Evolutionary conservation across 2,329 filamentous ascomycete genomes (phyloP), one percentile per base, ranked within the genome.

Genomic region (Cercospora brassicicola): DNA sequence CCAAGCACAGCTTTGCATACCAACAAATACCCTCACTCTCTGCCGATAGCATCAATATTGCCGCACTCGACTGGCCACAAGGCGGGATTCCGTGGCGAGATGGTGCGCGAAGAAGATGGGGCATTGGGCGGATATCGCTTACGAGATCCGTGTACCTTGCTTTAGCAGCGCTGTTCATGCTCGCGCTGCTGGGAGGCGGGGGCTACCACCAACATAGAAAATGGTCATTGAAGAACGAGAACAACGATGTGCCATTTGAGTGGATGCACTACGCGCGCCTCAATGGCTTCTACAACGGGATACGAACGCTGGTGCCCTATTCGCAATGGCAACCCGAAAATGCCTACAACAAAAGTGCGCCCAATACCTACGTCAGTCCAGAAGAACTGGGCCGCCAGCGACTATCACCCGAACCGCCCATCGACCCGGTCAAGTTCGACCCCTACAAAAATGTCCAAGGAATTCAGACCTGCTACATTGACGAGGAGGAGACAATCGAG

Each of bases 381-480:
- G 53, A 74, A 74, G 71, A 77, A 77, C 67, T 76, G 77, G 31
- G 77, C 78, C 31, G 30, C 7, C 56, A 53, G 30, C 30, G 64
- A 33, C 18, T 55, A 48, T 53, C 64, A 8, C 42, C 60, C n/a
- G 69, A 71, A 56, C 79, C 79, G 7, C 76, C 78, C 1, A 66
- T 81, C 51, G 75, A 80, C 18, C 79, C 79, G 3, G 68, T 78
- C 36, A 78, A 81, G 13, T 84, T 82, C 77, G 78, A 80, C 66
- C 83, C 83, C 10, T 85, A 84, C 72, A 78, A 80, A 13, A 79
- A 82, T 65, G 82, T 87, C 72, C 81, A 85, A 63, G 80, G 82
- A 18, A 85, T 89, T 13, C 81, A 86, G 69, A 81, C 83, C 7
- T 92, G 90, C 79, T 91, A 85, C 72, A 81, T 92, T 33, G 89